phyloP scores from a whole-genome alignment of 331 rosid species.

The Malus hybrid region DNA sequence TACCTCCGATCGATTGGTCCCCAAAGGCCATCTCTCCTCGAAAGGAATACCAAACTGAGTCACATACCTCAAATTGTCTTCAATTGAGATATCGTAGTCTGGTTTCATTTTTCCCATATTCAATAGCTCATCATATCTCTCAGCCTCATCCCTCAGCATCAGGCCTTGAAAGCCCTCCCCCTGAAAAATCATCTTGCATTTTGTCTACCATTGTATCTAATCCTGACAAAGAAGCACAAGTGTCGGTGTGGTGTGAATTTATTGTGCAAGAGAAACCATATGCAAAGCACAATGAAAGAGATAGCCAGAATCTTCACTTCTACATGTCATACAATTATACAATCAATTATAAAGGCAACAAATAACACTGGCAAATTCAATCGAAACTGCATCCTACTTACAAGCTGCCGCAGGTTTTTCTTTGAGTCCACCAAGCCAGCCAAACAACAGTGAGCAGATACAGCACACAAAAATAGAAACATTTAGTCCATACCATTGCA shows the following conservation, averaged over 20 bases:
- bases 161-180: too few species aligned
- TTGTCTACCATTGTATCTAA: background rate
- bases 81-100: too few species aligned
- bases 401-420: constrained; percentile 94
- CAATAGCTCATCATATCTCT: too few species aligned
- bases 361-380: background rate
- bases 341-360: background rate
- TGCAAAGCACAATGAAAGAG: too few species aligned
- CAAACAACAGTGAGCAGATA: constrained; percentile 18
- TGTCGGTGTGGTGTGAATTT: background rate
- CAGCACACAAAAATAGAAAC: constrained; percentile 18
- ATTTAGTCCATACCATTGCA: constrained; percentile 22
- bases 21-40: too few species aligned
- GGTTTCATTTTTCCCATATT: too few species aligned
- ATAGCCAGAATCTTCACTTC: background rate
- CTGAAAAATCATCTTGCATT: too few species aligned
- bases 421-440: constrained; percentile 45
- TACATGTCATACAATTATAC: background rate
- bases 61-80: too few species aligned
- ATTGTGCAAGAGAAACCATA: background rate
- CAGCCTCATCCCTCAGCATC: too few species aligned
- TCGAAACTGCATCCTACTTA: constrained; percentile 30
- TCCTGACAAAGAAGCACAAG: background rate
- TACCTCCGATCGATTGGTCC: too few species aligned
- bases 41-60: too few species aligned